Conservation (phyloP, 2,329 filamentous ascomycete genomes). For the Mycosphaerella sp. region DNA sequence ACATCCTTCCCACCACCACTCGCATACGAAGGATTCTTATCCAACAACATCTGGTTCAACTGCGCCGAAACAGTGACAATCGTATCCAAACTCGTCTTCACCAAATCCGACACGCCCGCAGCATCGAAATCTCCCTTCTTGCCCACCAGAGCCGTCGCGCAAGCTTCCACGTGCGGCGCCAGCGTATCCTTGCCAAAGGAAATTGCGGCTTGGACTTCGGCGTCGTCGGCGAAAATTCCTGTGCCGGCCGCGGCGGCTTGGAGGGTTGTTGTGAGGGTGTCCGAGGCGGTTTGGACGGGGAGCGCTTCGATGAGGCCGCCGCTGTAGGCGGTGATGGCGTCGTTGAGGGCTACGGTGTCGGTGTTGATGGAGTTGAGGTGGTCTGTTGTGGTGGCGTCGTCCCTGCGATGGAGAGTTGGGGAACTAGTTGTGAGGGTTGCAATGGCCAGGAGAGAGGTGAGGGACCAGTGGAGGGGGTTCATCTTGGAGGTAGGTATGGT, state of each 20-base stretch:
- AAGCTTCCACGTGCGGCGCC: background rate
- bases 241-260: background rate
- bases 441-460: background rate
- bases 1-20: background rate
- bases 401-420: background rate
- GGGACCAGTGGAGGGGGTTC: background rate
- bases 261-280: background rate
- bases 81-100: background rate
- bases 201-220: background rate
- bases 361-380: conserved; percentile 5
- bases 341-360: background rate
- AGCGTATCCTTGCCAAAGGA: background rate
- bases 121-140: background rate
- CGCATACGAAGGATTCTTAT: background rate
- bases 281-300: background rate
- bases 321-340: background rate
- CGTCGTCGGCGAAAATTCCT: background rate
- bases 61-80: background rate
- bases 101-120: background rate
- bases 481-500: background rate
- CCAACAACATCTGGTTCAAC: background rate
- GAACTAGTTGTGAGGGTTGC: background rate
- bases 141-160: background rate
- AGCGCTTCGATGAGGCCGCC: conserved; percentile 5
- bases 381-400: background rate